A percentile compares a stretch with the other conserved stretches of the same genome.
These are phyloP conservation scores for Thecaphora thlaspeos DNA, from an alignment of 1,284 basidiomycete species.

Conservation along the genomic window DNA sequence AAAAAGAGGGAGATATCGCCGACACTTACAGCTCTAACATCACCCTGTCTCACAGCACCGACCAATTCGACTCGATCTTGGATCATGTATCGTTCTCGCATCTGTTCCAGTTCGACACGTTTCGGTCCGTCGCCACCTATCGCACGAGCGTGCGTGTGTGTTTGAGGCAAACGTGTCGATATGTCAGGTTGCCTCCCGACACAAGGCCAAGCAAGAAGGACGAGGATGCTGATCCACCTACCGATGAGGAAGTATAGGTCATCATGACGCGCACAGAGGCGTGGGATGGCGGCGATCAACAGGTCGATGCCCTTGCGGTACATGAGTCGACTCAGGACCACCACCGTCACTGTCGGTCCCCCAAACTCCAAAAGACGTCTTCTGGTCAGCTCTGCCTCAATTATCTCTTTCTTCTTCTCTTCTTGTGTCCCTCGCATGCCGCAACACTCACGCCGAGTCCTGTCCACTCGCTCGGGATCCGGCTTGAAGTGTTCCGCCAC, in stretches of 20 bases:
- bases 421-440: too few species aligned
- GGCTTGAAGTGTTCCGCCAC: slow-evolving; percentile 83
- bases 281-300: slow-evolving; percentile 84
- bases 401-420: too few species aligned
- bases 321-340: slow-evolving; percentile 89
- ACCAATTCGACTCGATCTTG: slow-evolving; percentile 88
- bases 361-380: slow-evolving; percentile 1
- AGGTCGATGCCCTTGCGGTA: slow-evolving; percentile 97
- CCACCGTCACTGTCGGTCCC: slow-evolving; percentile 68
- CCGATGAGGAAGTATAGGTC: slow-evolving; percentile 86
- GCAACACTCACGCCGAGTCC: slow-evolving; percentile 5
- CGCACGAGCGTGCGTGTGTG: too few species aligned
- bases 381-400: too few species aligned
- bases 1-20: too few species aligned
- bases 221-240: slow-evolving; percentile 55
- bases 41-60: slow-evolving; percentile 74
- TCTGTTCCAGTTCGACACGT: slow-evolving; percentile 89
- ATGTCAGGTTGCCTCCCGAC: too few species aligned
- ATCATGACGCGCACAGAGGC: slow-evolving; percentile 79
- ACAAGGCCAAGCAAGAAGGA: too few species aligned
- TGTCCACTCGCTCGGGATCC: slow-evolving; percentile 45
- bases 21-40: slow-evolving; percentile 77
- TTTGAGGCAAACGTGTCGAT: too few species aligned
- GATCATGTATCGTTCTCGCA: slow-evolving; percentile 83
- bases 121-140: slow-evolving; percentile 83